These are phyloP conservation scores for Mrakia frigida DNA, from an alignment of 768 basidiomycete genomes.

Conservation along the genomic window DNA sequence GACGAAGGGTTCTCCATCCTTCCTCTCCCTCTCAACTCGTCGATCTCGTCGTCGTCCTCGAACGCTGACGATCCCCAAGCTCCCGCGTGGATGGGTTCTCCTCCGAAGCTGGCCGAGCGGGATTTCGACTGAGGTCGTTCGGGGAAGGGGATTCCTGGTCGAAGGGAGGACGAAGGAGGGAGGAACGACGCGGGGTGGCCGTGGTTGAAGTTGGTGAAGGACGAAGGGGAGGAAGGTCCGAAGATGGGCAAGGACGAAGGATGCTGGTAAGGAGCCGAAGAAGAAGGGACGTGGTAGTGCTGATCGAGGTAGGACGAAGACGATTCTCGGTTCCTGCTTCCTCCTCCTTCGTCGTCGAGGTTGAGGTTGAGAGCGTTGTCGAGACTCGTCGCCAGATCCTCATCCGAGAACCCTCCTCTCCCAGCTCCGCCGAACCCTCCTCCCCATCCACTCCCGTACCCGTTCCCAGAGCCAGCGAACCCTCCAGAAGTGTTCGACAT, in stretches of 20 bases:
- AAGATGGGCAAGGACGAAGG: slow-evolving; percentile 29
- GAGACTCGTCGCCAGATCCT: slow-evolving; percentile 25
- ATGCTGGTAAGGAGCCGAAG: slow-evolving; percentile 17
- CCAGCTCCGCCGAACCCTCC: slow-evolving; percentile 11
- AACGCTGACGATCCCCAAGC: not conserved
- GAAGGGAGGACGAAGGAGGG: slow-evolving; percentile 10
- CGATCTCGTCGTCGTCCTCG: slow-evolving; percentile 11
- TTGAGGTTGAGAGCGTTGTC: slow-evolving; percentile 30
- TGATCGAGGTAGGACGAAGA: not conserved
- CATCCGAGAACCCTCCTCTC: slow-evolving; percentile 27
- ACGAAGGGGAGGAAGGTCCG: slow-evolving; percentile 19
- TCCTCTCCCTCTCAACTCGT: slow-evolving; percentile 20
- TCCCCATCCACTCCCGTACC: not conserved
- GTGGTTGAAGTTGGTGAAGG: not conserved
- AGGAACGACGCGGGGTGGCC: not conserved
- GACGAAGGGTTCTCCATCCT: slow-evolving; percentile 13
- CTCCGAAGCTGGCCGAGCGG: slow-evolving; percentile 10
- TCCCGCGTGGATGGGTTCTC: not conserved
- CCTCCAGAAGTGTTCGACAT: slow-evolving; percentile 4
- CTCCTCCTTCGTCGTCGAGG: not conserved
- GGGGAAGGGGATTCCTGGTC: slow-evolving; percentile 11
- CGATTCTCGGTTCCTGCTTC: too few relatives aligned
- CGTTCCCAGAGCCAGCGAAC: slow-evolving; percentile 2
- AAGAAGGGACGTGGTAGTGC: slow-evolving; percentile 27
- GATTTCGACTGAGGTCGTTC: slow-evolving; percentile 10